A percentile compares a stretch with the other conserved stretches of the same genome.
These are phyloP conservation scores for Glycine soja DNA, from an alignment of 306 rosid genomes.

Conservation along the genomic window DNA sequence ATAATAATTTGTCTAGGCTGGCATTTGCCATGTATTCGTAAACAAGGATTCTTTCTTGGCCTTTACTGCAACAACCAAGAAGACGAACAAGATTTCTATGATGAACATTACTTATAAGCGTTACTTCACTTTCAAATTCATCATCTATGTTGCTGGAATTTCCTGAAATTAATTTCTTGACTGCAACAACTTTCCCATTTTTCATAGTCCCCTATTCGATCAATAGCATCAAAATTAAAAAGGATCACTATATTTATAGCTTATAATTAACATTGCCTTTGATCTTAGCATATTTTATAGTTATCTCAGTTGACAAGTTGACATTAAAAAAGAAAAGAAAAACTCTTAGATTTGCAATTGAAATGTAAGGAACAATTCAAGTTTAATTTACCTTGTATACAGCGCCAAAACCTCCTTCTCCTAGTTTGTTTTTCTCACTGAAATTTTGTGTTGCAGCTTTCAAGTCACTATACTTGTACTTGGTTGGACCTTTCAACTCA, in stretches of 20 bases:
- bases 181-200: constrained; percentile 71
- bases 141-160: constrained; percentile 55
- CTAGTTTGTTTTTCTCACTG: constrained; percentile 59
- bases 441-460: constrained; percentile 65
- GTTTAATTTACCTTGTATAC: constrained; percentile 67
- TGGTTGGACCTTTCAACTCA: constrained; percentile 65
- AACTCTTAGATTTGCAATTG: too few relatives aligned
- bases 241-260: too few relatives aligned
- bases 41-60: constrained; percentile 67
- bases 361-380: too few relatives aligned
- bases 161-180: constrained; percentile 58
- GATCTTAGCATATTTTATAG: too few relatives aligned
- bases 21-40: constrained; percentile 73
- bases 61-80: constrained; percentile 41
- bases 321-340: too few relatives aligned
- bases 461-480: constrained; percentile 59
- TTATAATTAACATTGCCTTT: too few relatives aligned
- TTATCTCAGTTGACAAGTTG: too few relatives aligned
- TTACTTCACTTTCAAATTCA: constrained; percentile 69
- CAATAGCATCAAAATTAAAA: background rate
- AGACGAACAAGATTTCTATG: background rate
- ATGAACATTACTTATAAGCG: constrained; percentile 54
- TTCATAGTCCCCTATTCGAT: constrained; percentile 62
- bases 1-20: constrained; percentile 71
- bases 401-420: constrained; percentile 74